phyloP scores from a whole-genome alignment of 148 eudicot species.

The Chenopodium quinoa region DNA sequence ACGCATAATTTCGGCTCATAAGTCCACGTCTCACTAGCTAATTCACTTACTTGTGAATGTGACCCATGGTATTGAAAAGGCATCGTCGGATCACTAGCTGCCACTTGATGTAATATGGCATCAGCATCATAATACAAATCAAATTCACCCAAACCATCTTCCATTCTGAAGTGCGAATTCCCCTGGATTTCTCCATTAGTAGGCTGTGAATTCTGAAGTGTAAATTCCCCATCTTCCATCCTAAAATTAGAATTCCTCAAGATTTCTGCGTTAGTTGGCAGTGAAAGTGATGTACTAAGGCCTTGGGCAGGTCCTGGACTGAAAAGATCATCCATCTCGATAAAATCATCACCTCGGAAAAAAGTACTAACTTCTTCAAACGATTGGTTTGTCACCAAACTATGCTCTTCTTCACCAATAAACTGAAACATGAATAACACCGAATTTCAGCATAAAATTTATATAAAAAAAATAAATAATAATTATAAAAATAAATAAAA shows the following conservation, averaged over 20 bases:
- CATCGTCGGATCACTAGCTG: slow-evolving; percentile 20
- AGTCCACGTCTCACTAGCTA: slow-evolving; percentile 33
- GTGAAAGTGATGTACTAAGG: slow-evolving; percentile 40
- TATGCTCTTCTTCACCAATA: slow-evolving; percentile 34
- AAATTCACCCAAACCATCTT: slow-evolving; percentile 50
- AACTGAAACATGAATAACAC: slow-evolving; percentile 27
- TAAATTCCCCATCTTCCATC: slow-evolving; percentile 42
- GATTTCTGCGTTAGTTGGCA: slow-evolving; percentile 27
- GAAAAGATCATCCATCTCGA: slow-evolving; percentile 81
- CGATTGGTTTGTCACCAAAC: slow-evolving; percentile 31
- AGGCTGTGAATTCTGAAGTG: slow-evolving; percentile 39
- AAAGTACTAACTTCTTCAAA: slow-evolving; percentile 14
- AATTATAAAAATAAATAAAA: background rate
- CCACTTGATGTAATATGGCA: slow-evolving; percentile 36
- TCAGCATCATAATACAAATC: slow-evolving; percentile 52
- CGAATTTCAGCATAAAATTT: slow-evolving; percentile 1
- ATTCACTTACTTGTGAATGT: slow-evolving; percentile 24
- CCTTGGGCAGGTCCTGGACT: slow-evolving; percentile 42
- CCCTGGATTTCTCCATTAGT: slow-evolving; percentile 23
- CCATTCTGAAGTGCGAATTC: slow-evolving; percentile 33
- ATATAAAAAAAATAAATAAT: no score
- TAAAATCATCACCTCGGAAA: slow-evolving; percentile 41
- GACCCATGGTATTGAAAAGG: slow-evolving; percentile 21
- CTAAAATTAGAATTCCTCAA: slow-evolving; percentile 29
- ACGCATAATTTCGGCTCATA: slow-evolving; percentile 29